Evolutionary conservation across 73 alveolate species (phyloP), one percentile per base, ranked within the genome.

Genomic region (Chromera velia): DNA sequence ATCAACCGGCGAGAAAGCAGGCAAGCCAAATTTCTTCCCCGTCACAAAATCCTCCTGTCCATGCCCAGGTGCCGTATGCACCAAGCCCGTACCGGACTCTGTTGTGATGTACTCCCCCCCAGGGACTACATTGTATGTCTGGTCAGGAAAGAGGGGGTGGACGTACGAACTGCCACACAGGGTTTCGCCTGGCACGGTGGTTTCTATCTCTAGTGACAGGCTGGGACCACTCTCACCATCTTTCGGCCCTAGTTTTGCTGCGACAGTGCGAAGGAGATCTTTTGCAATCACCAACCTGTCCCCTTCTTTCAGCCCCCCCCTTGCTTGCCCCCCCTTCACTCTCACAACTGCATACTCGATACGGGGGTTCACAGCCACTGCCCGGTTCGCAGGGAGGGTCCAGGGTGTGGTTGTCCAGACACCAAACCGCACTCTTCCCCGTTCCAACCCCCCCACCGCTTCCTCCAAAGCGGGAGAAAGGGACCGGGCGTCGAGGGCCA

Each of bases 371-470:
- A 86, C 91, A 0, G 94, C 86, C 33, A 89, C 83, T 22, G 83
- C 88, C 34, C 83, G 73, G 49, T 89, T 89, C 33, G 88, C 83
- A 10, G 94, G 94, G 76, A 89, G 82, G 46, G 94, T 89, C 94
- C 94, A 89, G 19, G 94, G 94, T 4, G 94, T 89, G 28, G 94
- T 89, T 31, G 94, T 89, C 94, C 94, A 89, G 13, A 88, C 88
- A 47, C 87, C 83, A 66, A 89, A 65, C 77, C 81, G 83, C 66
- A 32, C 75, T 19, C 70, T 71, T 1, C 55, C 55, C 55, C 55
- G 55, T 4, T 4, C 55, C 4, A 40, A 13, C 55, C 55, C 55
- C n/a, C n/a, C n/a, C n/a, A n/a, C n/a, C n/a, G n/a, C n/a, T n/a
- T n/a, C n/a, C n/a, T n/a, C n/a, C n/a, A n/a, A n/a, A n/a, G n/a